Conservation (phyloP, 2,329 filamentous ascomycete species). For the Penicillium sp. region DNA sequence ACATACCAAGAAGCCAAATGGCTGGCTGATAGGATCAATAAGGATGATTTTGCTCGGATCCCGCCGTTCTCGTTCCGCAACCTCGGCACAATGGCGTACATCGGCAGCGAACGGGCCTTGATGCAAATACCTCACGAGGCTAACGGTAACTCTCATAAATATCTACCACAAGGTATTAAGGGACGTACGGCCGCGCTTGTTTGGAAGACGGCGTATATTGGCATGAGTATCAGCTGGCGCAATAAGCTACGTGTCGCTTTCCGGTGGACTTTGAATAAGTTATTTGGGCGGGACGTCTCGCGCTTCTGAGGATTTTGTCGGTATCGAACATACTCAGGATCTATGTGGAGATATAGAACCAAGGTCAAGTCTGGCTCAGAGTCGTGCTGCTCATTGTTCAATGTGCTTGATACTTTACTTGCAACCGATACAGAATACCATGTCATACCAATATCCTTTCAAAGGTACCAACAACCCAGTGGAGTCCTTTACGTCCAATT, state of each 20-base stretch:
- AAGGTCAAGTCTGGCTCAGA: not conserved
- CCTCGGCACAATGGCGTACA: constrained; percentile 59
- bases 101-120: constrained; percentile 57
- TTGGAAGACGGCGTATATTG: constrained; percentile 48
- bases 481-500: not conserved
- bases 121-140: constrained; percentile 50
- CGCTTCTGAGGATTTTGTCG: constrained; percentile 34
- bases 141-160: constrained; percentile 21
- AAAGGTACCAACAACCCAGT: too few relatives aligned
- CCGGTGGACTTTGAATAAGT: constrained; percentile 43
- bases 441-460: too few relatives aligned
- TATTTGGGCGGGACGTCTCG: constrained; percentile 48
- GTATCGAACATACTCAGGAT: not conserved
- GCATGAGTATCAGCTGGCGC: constrained; percentile 50
- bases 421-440: too few relatives aligned
- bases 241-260: constrained; percentile 44
- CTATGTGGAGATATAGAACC: not conserved
- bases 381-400: not conserved
- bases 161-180: constrained; percentile 39
- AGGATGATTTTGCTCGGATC: constrained; percentile 38
- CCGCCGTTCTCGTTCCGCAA: constrained; percentile 56
- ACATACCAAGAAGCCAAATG: constrained; percentile 59
- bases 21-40: constrained; percentile 57
- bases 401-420: too few relatives aligned
- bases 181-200: constrained; percentile 44